These are phyloP conservation scores for Xylariaceae sp. DNA, from an alignment of 2,329 filamentous ascomycete species.

Conservation along the genomic window DNA sequence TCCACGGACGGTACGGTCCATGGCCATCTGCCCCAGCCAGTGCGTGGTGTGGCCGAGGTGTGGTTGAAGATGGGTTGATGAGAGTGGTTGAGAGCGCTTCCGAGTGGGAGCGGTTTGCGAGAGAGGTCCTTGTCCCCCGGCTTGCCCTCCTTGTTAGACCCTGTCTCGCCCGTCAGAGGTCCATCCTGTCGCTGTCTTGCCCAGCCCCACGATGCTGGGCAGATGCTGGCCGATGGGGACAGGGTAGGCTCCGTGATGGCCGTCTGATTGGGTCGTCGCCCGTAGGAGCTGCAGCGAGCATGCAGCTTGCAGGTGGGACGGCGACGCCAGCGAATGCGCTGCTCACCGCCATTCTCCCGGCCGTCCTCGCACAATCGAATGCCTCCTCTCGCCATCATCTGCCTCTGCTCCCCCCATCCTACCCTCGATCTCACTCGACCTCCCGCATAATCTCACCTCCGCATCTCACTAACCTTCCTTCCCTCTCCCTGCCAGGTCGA, in stretches of 20 bases:
- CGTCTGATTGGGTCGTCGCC: constrained; percentile 22
- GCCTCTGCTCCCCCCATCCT: constrained; percentile 23
- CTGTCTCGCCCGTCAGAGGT: too few relatives aligned
- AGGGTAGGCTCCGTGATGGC: constrained; percentile 9
- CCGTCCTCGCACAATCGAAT: constrained; percentile 30
- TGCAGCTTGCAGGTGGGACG: constrained; percentile 35
- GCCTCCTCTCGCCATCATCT: constrained; percentile 26
- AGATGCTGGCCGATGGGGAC: constrained; percentile 3
- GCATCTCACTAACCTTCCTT: constrained; percentile 26
- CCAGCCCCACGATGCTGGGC: too few relatives aligned
- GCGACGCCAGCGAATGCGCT: constrained; percentile 32
- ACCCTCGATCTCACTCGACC: constrained; percentile 34
- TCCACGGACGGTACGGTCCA: too few relatives aligned
- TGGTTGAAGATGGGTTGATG: too few relatives aligned
- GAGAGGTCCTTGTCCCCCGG: too few relatives aligned
- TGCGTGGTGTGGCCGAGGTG: too few relatives aligned
- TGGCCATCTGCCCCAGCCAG: too few relatives aligned
- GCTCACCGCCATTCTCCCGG: constrained; percentile 35
- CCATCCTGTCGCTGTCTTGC: too few relatives aligned
- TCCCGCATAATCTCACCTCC: constrained; percentile 32
- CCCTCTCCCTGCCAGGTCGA: constrained; percentile 23
- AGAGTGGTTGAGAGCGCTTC: too few relatives aligned
- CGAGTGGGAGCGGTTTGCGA: too few relatives aligned
- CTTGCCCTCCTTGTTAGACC: too few relatives aligned
- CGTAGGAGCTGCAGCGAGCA: constrained; percentile 13